Conservation (phyloP, 192 early-diverging fungal species). For the Podila horticola region DNA sequence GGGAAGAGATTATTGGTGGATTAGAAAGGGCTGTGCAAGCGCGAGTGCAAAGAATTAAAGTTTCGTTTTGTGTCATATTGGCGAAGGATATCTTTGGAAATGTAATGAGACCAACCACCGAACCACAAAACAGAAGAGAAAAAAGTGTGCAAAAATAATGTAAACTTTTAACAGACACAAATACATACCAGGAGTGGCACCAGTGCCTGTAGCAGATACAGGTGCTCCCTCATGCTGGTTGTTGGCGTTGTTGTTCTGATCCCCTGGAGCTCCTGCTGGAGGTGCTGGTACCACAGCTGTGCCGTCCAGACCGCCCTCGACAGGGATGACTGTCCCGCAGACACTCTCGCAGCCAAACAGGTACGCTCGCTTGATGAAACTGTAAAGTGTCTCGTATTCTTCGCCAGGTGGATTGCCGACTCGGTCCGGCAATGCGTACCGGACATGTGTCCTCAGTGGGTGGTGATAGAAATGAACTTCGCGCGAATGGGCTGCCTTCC, state of each 20-base stretch:
- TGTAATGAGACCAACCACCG: not conserved
- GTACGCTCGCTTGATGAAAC: constrained; percentile 48
- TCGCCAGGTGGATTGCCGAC: constrained; percentile 50
- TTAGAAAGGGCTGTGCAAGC: not conserved
- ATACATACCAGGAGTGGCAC: constrained; percentile 21
- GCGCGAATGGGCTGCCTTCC: constrained; percentile 49
- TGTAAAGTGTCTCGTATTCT: constrained; percentile 47
- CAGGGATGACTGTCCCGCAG: constrained; percentile 48
- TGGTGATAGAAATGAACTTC: constrained; percentile 52
- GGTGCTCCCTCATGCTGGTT: not conserved
- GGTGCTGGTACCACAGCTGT: constrained; percentile 2
- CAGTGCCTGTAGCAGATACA: constrained; percentile 8
- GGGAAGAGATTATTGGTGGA: not conserved
- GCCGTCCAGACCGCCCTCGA: constrained; percentile 46
- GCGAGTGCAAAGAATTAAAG: not conserved
- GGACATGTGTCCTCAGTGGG: constrained; percentile 33
- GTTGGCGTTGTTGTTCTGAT: not conserved
- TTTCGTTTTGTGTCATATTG: not conserved
- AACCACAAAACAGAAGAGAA: not conserved
- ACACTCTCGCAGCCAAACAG: constrained; percentile 51
- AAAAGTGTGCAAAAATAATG: too few relatives aligned
- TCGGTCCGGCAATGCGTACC: constrained; percentile 46
- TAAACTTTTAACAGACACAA: not conserved
- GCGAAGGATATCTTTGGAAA: not conserved
- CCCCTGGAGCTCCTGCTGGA: not conserved